Conservation (phyloP, 1,139 yeast species). For the Saccharomyces hybrid region DNA sequence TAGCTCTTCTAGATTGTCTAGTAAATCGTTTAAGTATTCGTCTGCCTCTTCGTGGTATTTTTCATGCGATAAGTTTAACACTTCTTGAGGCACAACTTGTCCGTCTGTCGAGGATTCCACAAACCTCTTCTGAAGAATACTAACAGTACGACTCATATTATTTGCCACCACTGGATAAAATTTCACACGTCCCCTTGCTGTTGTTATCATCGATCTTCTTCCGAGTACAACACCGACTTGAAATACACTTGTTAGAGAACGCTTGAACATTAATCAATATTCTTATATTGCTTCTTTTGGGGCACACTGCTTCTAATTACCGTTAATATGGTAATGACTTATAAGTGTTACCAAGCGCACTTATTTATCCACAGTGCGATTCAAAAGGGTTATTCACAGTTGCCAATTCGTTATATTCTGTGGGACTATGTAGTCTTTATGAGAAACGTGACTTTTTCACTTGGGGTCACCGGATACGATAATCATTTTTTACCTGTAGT, state of each 20-base stretch:
- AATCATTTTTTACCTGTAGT: background rate
- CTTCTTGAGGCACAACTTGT: slow-evolving; percentile 42
- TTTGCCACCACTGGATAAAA: background rate
- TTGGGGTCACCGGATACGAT: background rate
- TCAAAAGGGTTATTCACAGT: background rate
- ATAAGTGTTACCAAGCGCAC: background rate
- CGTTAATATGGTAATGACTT: background rate
- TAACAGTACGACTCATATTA: background rate
- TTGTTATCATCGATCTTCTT: background rate
- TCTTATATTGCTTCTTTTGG: background rate
- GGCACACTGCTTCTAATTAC: background rate
- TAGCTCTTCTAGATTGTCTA: slow-evolving; percentile 56
- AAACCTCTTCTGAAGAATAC: background rate
- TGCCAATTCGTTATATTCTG: background rate
- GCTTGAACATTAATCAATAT: background rate
- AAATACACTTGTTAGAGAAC: background rate
- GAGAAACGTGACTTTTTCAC: background rate
- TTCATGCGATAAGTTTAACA: slow-evolving; percentile 39
- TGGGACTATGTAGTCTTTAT: background rate
- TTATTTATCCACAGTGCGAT: background rate
- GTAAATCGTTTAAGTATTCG: slow-evolving; percentile 54
- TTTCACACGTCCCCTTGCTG: background rate
- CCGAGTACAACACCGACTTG: background rate
- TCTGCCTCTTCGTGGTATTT: slow-evolving; percentile 57
- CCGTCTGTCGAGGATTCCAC: slow-evolving; percentile 40